phyloP scores from a whole-genome alignment of 2,329 filamentous ascomycete genomes.

The Rosellinia necatrix region DNA sequence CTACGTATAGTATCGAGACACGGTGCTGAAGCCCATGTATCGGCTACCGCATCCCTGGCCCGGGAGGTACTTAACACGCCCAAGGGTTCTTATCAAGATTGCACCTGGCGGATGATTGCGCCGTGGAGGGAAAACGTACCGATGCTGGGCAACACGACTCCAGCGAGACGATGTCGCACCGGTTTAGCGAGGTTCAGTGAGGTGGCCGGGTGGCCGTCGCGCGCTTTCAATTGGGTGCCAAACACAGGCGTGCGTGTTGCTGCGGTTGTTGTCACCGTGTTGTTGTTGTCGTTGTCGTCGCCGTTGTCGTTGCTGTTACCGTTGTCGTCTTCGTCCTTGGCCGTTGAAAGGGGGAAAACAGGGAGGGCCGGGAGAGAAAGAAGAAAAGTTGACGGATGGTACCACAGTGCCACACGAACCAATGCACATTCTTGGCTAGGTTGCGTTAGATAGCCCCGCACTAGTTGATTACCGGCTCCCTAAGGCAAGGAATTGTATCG shows the following conservation, averaged over 20 bases:
- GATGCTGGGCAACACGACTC: not conserved
- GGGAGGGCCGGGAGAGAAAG: not conserved
- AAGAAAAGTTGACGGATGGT: slow-evolving; percentile 14
- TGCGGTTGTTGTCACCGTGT: slow-evolving; percentile 9
- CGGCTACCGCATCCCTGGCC: no score
- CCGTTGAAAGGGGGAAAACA: slow-evolving; percentile 4
- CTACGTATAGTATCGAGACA: no score
- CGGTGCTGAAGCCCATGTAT: no score
- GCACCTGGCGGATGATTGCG: not conserved
- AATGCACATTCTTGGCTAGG: slow-evolving; percentile 9
- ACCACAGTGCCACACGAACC: not conserved
- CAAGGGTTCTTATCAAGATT: no score
- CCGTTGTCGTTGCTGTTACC: slow-evolving; percentile 11
- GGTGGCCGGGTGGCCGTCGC: not conserved
- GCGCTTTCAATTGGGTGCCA: slow-evolving; percentile 6
- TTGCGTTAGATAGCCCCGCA: slow-evolving; percentile 19
- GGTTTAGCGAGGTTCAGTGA: not conserved
- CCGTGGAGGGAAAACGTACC: not conserved
- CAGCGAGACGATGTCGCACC: not conserved
- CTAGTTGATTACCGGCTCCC: slow-evolving; percentile 1
- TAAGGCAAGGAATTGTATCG: not conserved
- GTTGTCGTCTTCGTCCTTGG: slow-evolving; percentile 3
- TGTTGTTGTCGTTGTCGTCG: slow-evolving; percentile 16
- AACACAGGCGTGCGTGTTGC: slow-evolving; percentile 6
- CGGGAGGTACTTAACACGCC: no score